Evolutionary conservation across 2,329 filamentous ascomycete genomes (phyloP), one percentile per base, ranked within the genome.

Genomic region (Furcasterigmium furcatum): DNA sequence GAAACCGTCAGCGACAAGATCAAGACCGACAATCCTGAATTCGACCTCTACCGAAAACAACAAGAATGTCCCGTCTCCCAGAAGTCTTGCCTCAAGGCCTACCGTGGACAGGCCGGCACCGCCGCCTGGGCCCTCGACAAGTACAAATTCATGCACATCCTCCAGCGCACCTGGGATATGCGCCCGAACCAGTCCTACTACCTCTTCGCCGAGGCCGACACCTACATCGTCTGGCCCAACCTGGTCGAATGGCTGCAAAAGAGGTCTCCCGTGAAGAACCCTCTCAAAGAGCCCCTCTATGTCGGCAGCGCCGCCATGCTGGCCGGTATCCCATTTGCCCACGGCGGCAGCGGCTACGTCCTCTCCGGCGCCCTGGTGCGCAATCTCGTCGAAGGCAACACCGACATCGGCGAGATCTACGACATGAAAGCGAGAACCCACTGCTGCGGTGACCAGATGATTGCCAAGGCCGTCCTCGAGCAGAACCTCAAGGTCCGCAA

Each of bases 141-240:
- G 63, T 82, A 79, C 65, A 83, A 82, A 60, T 80, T 79, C 56
- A 60, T 82, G 40, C 76, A 78, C 52, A 80, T 82, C 66, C 66
- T 80, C 36, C 67, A 78, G 54, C 72, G 77, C 46, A 71, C 77
- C 2, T 82, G 76, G 70, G 64, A 67, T 38, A 67, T 76, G 67
- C 72, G 76, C 3, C 78, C 78, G 4, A 60, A 70, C 34, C 67
- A 60, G 39, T 72, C 79, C 46, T 83, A 79, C 78, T 83, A 80
- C 54, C 70, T 82, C 44, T 82, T 81, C 52, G 72, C 76, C 52
- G 79, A 82, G 52, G 76, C 76, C 25, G 79, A 82, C 53, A 80
- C 74, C 10, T 82, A 80, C 54, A 57, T 81, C 43, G 67, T 82
- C 54, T 79, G 77, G 74, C 60, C 68, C 43, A 79, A 77, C 50